Conservation (phyloP, 495 filamentous ascomycete genomes). For the Daldinia childiae region DNA sequence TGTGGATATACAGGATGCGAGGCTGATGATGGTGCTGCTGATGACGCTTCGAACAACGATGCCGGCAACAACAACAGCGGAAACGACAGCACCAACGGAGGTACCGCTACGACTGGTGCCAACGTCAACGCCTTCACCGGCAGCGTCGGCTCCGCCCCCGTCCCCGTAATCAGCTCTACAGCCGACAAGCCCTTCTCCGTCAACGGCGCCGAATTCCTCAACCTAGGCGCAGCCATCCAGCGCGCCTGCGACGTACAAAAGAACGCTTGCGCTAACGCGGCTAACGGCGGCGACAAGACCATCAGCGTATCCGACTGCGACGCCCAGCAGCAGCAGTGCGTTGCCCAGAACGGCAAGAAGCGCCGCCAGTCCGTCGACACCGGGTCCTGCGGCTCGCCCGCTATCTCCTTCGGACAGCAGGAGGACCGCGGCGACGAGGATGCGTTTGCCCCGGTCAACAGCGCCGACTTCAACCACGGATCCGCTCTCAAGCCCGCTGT, state of each 20-base stretch:
- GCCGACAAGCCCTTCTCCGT: constrained; percentile 63
- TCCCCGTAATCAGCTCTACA: constrained; percentile 58
- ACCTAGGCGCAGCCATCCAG: constrained; percentile 60
- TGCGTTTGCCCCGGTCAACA: constrained; percentile 61
- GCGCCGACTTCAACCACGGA: constrained; percentile 66
- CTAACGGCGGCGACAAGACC: constrained; percentile 58
- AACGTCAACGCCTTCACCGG: constrained; percentile 68
- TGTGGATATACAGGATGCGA: constrained; percentile 50
- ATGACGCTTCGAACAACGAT: background rate
- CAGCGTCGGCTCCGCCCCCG: constrained; percentile 61
- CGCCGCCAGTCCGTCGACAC: constrained; percentile 51
- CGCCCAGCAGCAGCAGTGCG: constrained; percentile 57
- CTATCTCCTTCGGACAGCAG: constrained; percentile 64
- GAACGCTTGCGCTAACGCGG: constrained; percentile 65
- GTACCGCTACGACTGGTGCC: constrained; percentile 35
- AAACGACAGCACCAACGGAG: background rate
- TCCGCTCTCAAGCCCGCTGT: constrained; percentile 65
- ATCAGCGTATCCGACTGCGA: constrained; percentile 57
- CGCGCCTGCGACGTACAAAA: constrained; percentile 65
- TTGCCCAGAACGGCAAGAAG: constrained; percentile 46
- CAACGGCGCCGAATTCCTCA: constrained; percentile 63
- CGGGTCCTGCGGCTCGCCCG: constrained; percentile 62
- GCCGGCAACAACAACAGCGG: constrained; percentile 14
- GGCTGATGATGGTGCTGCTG: constrained; percentile 49
- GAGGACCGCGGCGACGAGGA: constrained; percentile 62